Conservation (phyloP, 129 eudicot species). For the Gnaphalium uliginosum region DNA sequence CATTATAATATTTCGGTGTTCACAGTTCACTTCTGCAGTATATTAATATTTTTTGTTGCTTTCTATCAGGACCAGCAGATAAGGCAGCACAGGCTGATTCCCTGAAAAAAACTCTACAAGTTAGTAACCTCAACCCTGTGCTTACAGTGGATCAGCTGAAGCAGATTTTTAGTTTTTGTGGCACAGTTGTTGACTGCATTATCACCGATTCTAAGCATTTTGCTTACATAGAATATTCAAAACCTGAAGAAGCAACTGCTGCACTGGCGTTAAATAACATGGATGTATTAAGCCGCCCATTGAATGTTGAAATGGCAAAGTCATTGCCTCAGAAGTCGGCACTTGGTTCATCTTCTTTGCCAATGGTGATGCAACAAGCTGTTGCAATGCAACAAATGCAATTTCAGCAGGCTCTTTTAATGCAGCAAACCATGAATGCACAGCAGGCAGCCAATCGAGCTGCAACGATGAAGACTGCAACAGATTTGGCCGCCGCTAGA, state of each 20-base stretch:
- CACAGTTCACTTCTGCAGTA: not conserved
- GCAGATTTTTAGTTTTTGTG: constrained; percentile 84
- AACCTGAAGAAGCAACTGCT: constrained; percentile 91
- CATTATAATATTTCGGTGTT: constrained; percentile 3
- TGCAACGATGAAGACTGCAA: constrained; percentile 92
- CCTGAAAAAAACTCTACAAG: constrained; percentile 84
- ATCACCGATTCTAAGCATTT: constrained; percentile 88
- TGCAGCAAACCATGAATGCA: constrained; percentile 94
- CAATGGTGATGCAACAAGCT: constrained; percentile 96
- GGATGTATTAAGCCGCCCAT: constrained; percentile 92
- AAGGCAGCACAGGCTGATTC: constrained; percentile 56
- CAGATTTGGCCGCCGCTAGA: constrained; percentile 94
- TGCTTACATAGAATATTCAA: constrained; percentile 90
- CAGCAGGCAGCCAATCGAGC: constrained; percentile 99
- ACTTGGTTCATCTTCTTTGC: constrained; percentile 65
- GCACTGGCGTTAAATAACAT: constrained; percentile 83
- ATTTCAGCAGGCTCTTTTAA: constrained; percentile 91
- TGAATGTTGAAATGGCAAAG: constrained; percentile 98
- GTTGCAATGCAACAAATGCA: constrained; percentile 99
- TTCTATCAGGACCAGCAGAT: constrained; percentile 45
- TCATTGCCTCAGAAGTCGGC: constrained; percentile 75
- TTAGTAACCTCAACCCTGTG: constrained; percentile 92
- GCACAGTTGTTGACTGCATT: constrained; percentile 79
- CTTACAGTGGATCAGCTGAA: constrained; percentile 89
- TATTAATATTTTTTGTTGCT: constrained; percentile 1